These are phyloP conservation scores for Pythium guiyangense DNA, from an alignment of 352 stramenopile genomes.

Conservation along the genomic window DNA sequence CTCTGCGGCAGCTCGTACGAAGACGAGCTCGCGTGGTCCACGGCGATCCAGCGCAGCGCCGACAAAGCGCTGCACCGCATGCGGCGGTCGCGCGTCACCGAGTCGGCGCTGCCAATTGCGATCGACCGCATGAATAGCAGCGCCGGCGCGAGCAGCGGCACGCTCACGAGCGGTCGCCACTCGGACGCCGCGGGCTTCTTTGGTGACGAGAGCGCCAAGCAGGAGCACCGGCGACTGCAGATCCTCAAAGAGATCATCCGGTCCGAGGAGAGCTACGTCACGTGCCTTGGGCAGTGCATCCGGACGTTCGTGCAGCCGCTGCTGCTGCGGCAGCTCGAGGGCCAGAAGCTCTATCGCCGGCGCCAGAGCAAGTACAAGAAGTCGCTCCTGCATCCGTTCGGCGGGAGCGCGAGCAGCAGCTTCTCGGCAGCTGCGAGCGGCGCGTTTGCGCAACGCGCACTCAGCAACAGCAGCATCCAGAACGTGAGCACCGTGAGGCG, in stretches of 20 bases:
- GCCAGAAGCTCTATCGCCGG: constrained; percentile 56
- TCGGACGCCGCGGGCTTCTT: constrained; percentile 25
- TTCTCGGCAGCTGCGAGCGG: constrained; percentile 24
- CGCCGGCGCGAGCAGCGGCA: constrained; percentile 21
- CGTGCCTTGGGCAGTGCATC: constrained; percentile 80
- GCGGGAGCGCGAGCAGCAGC: constrained; percentile 30
- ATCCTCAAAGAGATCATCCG: constrained; percentile 84
- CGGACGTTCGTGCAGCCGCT: constrained; percentile 80
- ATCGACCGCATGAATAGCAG: constrained; percentile 27
- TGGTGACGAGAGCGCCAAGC: constrained; percentile 40
- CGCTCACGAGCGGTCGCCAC: constrained; percentile 17
- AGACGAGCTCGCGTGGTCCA: constrained; percentile 62
- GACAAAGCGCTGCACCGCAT: constrained; percentile 61
- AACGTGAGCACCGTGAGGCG: constrained; percentile 28
- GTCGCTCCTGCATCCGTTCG: constrained; percentile 49
- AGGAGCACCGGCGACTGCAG: constrained; percentile 58
- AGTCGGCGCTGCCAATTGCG: constrained; percentile 35
- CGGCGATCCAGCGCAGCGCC: constrained; percentile 60
- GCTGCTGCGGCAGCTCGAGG: constrained; percentile 73
- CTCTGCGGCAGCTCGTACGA: constrained; percentile 57
- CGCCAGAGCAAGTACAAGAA: constrained; percentile 64
- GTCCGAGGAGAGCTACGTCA: constrained; percentile 81
- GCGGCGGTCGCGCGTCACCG: constrained; percentile 52
- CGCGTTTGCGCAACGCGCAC: constrained; percentile 23
- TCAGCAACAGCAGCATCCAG: constrained; percentile 47